phyloP scores from a whole-genome alignment of 768 basidiomycete genomes.

The Termitomyces sp. region DNA sequence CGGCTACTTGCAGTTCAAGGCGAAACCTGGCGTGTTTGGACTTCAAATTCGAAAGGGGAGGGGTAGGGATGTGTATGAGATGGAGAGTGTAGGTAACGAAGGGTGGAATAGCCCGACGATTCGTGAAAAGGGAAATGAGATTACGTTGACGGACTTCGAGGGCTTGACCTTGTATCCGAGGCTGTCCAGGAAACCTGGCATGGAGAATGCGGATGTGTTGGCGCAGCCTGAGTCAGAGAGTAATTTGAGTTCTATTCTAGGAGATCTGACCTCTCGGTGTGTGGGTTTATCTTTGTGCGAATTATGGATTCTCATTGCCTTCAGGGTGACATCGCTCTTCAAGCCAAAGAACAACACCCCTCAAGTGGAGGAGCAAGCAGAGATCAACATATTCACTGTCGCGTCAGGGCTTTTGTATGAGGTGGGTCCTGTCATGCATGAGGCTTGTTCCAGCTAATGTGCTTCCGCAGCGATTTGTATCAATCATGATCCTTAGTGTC shows the following conservation, averaged over 20 bases:
- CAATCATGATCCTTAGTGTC: constrained; percentile 98
- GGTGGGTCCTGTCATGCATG: no score
- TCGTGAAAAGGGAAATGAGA: constrained; percentile 62
- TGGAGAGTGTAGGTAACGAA: constrained; percentile 85
- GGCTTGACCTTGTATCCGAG: constrained; percentile 88
- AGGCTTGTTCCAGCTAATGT: no score
- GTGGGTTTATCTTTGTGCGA: constrained; percentile 12
- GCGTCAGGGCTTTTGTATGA: constrained; percentile 96
- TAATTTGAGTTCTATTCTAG: constrained; percentile 39
- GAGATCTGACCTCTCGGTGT: constrained; percentile 49
- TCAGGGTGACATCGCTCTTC: constrained; percentile 46
- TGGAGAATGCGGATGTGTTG: constrained; percentile 82
- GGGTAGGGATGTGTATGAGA: constrained; percentile 72
- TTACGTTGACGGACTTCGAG: constrained; percentile 87
- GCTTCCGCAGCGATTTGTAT: constrained; percentile 79
- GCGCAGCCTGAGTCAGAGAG: constrained; percentile 34
- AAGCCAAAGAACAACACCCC: constrained; percentile 23
- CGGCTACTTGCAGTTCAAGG: constrained; percentile 95
- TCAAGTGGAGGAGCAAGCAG: constrained; percentile 55
- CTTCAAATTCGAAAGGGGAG: constrained; percentile 81
- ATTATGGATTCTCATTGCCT: not conserved
- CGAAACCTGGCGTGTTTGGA: constrained; percentile 83
- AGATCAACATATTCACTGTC: constrained; percentile 99
- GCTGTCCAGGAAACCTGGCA: constrained; percentile 63
- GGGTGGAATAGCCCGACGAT: constrained; percentile 83